A percentile compares a stretch with the other conserved stretches of the same genome.
Conservation (phyloP, 2,329 filamentous ascomycete species). For the Zymoseptoria pseudotritici region DNA sequence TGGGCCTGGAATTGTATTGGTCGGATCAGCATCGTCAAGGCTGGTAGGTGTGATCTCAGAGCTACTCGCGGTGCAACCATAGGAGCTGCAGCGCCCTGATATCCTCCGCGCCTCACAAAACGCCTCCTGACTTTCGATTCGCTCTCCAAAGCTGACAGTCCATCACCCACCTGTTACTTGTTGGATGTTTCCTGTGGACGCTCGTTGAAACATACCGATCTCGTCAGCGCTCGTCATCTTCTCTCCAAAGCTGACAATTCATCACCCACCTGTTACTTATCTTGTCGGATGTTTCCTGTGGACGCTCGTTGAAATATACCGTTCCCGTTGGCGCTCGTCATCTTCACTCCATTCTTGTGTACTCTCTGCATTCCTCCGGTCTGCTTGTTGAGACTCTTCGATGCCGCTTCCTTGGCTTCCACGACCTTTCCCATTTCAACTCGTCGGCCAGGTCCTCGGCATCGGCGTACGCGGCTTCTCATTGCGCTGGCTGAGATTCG, state of each 20-base stretch:
- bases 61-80: no score
- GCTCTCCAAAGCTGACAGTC: no score
- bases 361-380: slow-evolving; percentile 70
- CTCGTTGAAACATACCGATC: slow-evolving; percentile 43
- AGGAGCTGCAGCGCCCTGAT: no score
- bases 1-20: background rate
- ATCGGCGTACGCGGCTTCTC: slow-evolving; percentile 71
- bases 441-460: slow-evolving; percentile 82
- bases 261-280: no score
- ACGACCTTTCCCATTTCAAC: slow-evolving; percentile 77
- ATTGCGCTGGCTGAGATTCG: slow-evolving; percentile 62
- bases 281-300: no score
- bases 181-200: no score
- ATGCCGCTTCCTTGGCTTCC: slow-evolving; percentile 65
- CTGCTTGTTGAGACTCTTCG: slow-evolving; percentile 65
- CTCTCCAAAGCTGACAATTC: slow-evolving; percentile 40
- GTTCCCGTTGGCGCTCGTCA: slow-evolving; percentile 75
- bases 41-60: no score
- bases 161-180: no score
- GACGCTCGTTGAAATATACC: slow-evolving; percentile 29
- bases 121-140: no score
- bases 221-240: slow-evolving; percentile 80
- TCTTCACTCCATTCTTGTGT: slow-evolving; percentile 71
- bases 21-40: no score
- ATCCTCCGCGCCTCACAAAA: no score